Base-by-base conservation (phyloP, 2,329 filamentous ascomycete genomes). In the Mollisiaceae sp. region DNA sequence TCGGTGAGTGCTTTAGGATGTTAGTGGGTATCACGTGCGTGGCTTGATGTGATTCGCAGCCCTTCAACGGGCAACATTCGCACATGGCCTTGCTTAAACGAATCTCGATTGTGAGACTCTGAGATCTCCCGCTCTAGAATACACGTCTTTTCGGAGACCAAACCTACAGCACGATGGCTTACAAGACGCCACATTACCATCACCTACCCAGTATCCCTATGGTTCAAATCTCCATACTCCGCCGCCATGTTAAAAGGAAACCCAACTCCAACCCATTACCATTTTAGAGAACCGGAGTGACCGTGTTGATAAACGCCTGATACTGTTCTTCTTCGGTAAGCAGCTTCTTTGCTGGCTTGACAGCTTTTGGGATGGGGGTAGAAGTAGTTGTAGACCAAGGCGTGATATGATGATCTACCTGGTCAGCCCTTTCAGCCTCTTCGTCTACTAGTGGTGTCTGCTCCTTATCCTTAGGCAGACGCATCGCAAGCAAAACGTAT, bases 401-500 rank as follows among this genome's bases (percentile, higher is more conserved):
- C 59, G 59, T 67, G 59, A 60, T 65, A 27, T 56, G 63, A 8
- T 60, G 62, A 55, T 73, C 69, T 35, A 66, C 47, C 32, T 64
- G 57, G 15, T 64, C 62, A 15, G 22, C 55, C 54, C 68, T 69
- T 3, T 64, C 55, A 3, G 56, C 15, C 35, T 64, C 63, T 11
- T 65, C 65, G 11, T 69, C 67, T 4, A 59, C n/a, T 15, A 45
- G 36, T 14, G 66, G 60, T 22, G 56, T 59, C 45, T 65, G 62
- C 27, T 72, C 71, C 1, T 36, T 55, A 39, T 75, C 72, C 56
- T 82, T 82, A 0, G 88, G 87, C 15, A 91, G 79, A 57, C 87
- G 83, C 87, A 90, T 90, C 12, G 88, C 88, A 35, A 91, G 78
- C 24, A 90, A 77, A 4, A 90, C 81, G 72, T 90, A 90, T 75